phyloP scores from a whole-genome alignment of 2,329 filamentous ascomycete genomes.

The Sporothrix dimorphospora region DNA sequence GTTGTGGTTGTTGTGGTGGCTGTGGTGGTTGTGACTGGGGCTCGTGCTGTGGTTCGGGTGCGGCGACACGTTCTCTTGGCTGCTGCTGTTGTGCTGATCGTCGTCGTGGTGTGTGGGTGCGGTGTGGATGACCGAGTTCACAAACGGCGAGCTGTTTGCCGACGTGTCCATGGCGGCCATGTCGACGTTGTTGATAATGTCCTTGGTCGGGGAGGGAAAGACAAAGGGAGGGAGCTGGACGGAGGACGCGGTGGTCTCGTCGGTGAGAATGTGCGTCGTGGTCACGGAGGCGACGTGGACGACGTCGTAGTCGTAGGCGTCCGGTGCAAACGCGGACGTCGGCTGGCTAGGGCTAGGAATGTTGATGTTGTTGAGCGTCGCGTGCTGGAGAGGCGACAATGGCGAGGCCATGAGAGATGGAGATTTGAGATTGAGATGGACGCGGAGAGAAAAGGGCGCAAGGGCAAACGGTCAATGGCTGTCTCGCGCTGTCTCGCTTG shows the following conservation, averaged over 20 bases:
- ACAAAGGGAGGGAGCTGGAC: slow-evolving; percentile 1
- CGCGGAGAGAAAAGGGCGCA: background rate
- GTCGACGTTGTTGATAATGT: background rate
- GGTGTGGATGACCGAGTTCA: slow-evolving; percentile 36
- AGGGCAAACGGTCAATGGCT: background rate
- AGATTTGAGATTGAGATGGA: slow-evolving; percentile 1
- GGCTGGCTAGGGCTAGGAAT: slow-evolving; percentile 19
- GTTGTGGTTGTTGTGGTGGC: background rate
- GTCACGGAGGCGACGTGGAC: slow-evolving; percentile 34
- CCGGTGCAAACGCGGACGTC: slow-evolving; percentile 35
- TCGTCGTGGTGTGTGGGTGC: slow-evolving; percentile 19
- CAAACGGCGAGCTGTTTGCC: slow-evolving; percentile 41
- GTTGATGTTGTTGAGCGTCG: slow-evolving; percentile 44
- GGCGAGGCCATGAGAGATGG: slow-evolving; percentile 45
- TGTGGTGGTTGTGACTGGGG: background rate
- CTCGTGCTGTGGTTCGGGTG: slow-evolving; percentile 32
- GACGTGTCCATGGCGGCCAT: slow-evolving; percentile 30
- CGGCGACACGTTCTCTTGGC: slow-evolving; percentile 51
- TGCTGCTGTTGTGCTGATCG: slow-evolving; percentile 24
- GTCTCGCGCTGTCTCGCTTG: background rate
- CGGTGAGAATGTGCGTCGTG: slow-evolving; percentile 10
- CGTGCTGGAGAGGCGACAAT: slow-evolving; percentile 45
- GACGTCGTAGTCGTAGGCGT: slow-evolving; percentile 45
- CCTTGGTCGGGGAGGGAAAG: slow-evolving; percentile 30
- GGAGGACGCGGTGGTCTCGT: slow-evolving; percentile 1